Conservation (phyloP, 225 moss, liverwort and hornwort species). For the Physcomitrellopsis africana region DNA sequence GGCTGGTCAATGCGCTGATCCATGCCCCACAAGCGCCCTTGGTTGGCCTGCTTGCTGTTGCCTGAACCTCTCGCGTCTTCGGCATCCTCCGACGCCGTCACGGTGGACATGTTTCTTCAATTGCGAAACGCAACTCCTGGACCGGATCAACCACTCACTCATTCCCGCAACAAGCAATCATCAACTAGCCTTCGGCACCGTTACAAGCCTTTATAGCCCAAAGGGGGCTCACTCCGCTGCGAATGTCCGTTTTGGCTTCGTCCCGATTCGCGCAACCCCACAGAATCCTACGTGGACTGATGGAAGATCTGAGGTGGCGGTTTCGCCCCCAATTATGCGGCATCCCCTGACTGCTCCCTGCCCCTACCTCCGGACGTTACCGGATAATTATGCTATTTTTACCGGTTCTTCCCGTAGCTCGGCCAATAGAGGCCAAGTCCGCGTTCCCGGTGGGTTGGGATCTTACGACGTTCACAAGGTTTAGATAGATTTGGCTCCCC, state of each 20-base stretch:
- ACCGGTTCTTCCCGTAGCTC: slow-evolving; percentile 23
- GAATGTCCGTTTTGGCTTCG: too few relatives aligned
- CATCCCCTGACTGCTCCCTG: too few relatives aligned
- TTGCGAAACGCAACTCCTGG: too few relatives aligned
- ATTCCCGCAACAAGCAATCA: too few relatives aligned
- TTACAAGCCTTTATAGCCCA: too few relatives aligned
- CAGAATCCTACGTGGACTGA: slow-evolving; percentile 5
- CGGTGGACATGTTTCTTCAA: slow-evolving; percentile 10
- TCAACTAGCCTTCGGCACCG: too few relatives aligned
- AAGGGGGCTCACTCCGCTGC: too few relatives aligned
- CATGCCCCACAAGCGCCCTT: slow-evolving; percentile 77
- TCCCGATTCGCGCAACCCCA: neutral
- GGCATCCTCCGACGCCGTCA: slow-evolving; percentile 26
- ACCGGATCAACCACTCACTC: too few relatives aligned
- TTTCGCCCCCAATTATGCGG: slow-evolving; percentile 16
- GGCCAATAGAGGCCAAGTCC: slow-evolving; percentile 7
- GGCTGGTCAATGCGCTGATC: slow-evolving; percentile 86
- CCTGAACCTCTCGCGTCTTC: slow-evolving; percentile 20
- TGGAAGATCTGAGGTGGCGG: neutral
- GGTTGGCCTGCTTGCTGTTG: slow-evolving; percentile 2
- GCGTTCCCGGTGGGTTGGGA: neutral
- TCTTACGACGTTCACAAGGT: too few relatives aligned
- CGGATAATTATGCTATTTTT: neutral
- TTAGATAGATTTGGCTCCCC: too few relatives aligned
- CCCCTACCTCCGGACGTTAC: too few relatives aligned